Evolutionary conservation across 441 rosid species (phyloP).

Genomic region (Metrosideros polymorpha): DNA sequence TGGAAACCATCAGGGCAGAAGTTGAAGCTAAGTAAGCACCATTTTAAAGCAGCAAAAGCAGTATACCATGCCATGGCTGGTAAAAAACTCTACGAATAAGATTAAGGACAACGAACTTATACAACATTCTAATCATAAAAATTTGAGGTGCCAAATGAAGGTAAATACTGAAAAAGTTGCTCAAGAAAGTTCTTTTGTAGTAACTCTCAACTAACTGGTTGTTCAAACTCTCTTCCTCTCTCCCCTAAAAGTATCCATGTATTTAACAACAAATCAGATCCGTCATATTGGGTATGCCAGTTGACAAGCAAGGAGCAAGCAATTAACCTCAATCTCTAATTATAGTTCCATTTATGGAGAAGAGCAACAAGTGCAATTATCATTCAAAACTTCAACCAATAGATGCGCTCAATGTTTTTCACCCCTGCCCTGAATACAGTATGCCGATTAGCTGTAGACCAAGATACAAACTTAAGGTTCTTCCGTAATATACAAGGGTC

Average conservation of each 20-base stretch:
- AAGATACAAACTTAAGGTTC: not conserved
- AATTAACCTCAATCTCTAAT: not conserved
- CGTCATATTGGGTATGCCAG: not conserved
- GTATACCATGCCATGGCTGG: not conserved
- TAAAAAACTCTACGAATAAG: not conserved
- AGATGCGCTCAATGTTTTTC: fast-evolving
- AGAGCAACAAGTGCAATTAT: not conserved
- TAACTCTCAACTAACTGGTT: not conserved
- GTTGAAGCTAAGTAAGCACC: not conserved
- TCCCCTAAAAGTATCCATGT: not conserved
- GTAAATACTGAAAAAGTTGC: not conserved
- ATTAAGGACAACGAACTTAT: not conserved
- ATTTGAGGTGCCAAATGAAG: not conserved
- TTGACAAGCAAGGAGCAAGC: not conserved
- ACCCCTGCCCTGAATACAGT: not conserved
- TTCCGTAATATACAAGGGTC: not conserved
- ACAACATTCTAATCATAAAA: not conserved
- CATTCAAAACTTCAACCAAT: not conserved
- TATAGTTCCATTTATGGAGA: not conserved
- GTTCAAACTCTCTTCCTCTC: not conserved
- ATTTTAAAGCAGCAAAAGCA: not conserved
- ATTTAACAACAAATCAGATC: not conserved
- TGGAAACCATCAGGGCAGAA: not conserved
- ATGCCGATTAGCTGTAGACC: not conserved
- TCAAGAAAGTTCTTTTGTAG: not conserved